A percentile compares a stretch with the other conserved stretches of the same genome.
Evolutionary conservation across 768 basidiomycete species (phyloP).

Genomic region (Lactarius psammicola): DNA sequence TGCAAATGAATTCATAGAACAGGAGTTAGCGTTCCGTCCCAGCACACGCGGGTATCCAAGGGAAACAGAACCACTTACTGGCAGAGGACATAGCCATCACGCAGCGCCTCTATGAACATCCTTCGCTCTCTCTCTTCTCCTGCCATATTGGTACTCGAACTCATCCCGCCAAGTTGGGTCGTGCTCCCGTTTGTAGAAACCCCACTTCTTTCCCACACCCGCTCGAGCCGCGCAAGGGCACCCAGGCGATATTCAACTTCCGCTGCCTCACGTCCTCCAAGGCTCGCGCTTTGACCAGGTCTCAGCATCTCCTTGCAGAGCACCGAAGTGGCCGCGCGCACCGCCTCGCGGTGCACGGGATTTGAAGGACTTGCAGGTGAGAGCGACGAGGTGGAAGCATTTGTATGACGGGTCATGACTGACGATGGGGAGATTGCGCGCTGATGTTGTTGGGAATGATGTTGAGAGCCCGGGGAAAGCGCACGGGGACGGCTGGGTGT

Average conservation of each 20-base stretch:
- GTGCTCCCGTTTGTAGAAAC: conserved; percentile 42
- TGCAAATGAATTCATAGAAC: conserved; percentile 37
- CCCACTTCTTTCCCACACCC: conserved; percentile 72
- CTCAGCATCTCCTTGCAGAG: conserved; percentile 65
- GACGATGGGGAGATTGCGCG: conserved; percentile 35
- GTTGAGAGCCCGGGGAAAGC: conserved; percentile 13
- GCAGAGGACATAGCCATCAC: conserved; percentile 87
- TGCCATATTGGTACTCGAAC: conserved; percentile 43
- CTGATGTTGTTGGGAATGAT: conserved; percentile 12
- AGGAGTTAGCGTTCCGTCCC: conserved; percentile 23
- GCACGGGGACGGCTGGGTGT: conserved; percentile 16
- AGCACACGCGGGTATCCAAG: conserved; percentile 12
- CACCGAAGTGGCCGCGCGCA: conserved; percentile 61
- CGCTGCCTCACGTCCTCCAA: conserved; percentile 60
- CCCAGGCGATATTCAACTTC: conserved; percentile 70
- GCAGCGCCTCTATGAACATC: conserved; percentile 69
- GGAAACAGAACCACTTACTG: conserved; percentile 57
- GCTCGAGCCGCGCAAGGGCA: conserved; percentile 62
- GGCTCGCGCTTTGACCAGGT: conserved; percentile 55
- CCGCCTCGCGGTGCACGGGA: conserved; percentile 62
- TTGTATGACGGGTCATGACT: conserved; percentile 52
- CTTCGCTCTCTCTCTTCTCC: conserved; percentile 76
- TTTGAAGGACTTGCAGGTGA: conserved; percentile 41
- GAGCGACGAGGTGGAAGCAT: conserved; percentile 59
- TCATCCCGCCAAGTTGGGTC: conserved; percentile 36